These are phyloP conservation scores for Senecio squalidus DNA, from an alignment of 140 eudicot species.

Conservation along the genomic window DNA sequence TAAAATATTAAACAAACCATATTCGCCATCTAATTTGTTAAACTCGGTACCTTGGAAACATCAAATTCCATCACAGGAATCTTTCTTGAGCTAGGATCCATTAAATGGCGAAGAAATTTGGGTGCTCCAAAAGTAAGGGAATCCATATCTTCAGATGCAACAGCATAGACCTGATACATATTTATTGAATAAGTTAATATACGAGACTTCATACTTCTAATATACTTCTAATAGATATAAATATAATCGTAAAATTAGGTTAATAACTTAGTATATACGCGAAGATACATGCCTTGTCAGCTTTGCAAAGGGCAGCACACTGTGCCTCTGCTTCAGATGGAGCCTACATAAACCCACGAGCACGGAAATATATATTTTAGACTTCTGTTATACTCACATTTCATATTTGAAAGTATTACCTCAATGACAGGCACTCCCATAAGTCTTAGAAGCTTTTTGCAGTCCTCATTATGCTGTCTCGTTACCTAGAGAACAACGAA, in stretches of 20 bases:
- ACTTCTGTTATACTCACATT: conserved; percentile 5
- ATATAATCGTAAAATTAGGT: not conserved
- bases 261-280: not conserved
- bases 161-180: conserved; percentile 83
- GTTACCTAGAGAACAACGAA: conserved; percentile 52
- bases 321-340: conserved; percentile 99
- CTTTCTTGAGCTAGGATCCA: conserved; percentile 92
- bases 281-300: conserved; percentile 59
- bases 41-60: conserved; percentile 62
- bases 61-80: conserved; percentile 98
- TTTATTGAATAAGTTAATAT: conserved; percentile 1
- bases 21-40: not conserved
- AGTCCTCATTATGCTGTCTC: conserved; percentile 89
- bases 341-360: conserved; percentile 43
- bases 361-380: not conserved
- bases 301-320: conserved; percentile 96
- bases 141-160: conserved; percentile 99
- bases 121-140: conserved; percentile 98
- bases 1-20: not conserved
- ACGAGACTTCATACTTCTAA: not conserved
- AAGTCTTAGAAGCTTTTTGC: conserved; percentile 82
- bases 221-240: not conserved
- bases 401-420: conserved; percentile 36
- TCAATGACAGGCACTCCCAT: conserved; percentile 99
- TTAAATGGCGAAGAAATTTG: conserved; percentile 86